phyloP scores from a whole-genome alignment of 331 rosid genomes.

The Stylosanthes scabra region DNA sequence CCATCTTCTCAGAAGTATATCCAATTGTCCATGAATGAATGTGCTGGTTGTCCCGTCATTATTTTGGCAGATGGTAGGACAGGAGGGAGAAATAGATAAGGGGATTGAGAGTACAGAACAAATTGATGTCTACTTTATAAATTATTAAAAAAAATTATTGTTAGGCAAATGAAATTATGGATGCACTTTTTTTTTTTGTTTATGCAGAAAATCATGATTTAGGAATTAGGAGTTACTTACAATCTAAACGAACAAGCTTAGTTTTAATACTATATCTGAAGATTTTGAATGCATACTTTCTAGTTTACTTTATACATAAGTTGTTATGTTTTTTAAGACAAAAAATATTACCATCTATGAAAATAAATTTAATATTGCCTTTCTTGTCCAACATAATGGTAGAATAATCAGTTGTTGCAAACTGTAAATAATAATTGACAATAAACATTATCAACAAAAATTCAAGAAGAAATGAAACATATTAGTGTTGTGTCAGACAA shows the following conservation, averaged over 20 bases:
- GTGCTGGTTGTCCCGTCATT: background rate
- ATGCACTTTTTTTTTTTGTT: background rate
- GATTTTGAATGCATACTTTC: background rate
- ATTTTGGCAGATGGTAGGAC: background rate
- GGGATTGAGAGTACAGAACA: background rate
- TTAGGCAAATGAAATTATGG: slow-evolving; percentile 9
- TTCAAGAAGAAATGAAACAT: background rate
- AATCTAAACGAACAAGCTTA: background rate
- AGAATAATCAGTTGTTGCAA: background rate
- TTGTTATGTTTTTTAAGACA: background rate
- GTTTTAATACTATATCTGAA: background rate
- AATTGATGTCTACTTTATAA: background rate
- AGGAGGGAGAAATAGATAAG: background rate
- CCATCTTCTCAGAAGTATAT: background rate
- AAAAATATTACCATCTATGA: background rate
- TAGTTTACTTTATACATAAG: background rate
- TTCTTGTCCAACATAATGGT: background rate
- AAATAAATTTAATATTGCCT: background rate
- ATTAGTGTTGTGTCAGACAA: background rate
- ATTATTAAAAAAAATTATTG: slow-evolving; percentile 5
- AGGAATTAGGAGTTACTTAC: background rate
- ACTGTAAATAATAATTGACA: background rate
- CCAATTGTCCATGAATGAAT: background rate
- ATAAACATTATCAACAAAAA: background rate
- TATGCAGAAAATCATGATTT: background rate